Evolutionary conservation across 202 grass and related monocot species (phyloP), one percentile per base, ranked within the genome.

Genomic region (Setaria viridis): DNA sequence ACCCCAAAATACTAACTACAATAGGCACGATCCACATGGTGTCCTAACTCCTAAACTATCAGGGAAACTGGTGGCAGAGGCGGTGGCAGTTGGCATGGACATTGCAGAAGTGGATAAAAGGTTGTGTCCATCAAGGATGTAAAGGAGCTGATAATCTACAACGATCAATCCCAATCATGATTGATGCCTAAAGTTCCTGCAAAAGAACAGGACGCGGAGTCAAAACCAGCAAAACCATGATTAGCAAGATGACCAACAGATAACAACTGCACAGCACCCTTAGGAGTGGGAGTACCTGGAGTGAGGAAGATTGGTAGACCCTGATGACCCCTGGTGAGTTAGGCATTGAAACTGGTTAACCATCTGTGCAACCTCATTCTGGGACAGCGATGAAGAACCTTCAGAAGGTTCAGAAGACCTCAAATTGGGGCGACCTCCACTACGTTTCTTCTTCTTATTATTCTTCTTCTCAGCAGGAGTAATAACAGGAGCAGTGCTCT

Each of bases 361-460:
- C 13, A 72, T 25, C 45, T 9, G 48, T 55, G 49, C 15, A 5
- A 74, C 32, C 33, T 55, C 30, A 56, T 4, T 33, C 72, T 74
- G 53, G 4, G 32, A 20, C 50, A 16, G 6, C 1, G 30, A 51
- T 19, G 71, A 74, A 33, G 70, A 73, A 15, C 47, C 14, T 73
- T 30, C 70, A 72, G 11, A 72, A 72, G 70, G 46, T 12, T 33
- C 47, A 73, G 46, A 74, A 74, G 72, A 55, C 72, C 9, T 5
- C 70, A 51, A 55, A 12, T 55, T 37, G 30, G 49, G 34, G 32
- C 30, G 49, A 35, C 48, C 49, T 1, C 71, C 49, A 11, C 71
- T 55, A 74, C 4, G 72, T 16, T 73, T 35, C 16, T 39, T 73
- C 70, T 73, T 73, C 43, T 46, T 64, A 30, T 46, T 74, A 16